Evolutionary conservation across 192 early-diverging fungal genomes (phyloP), one percentile per base, ranked within the genome.

Genomic region (Chytriomyces sp.): DNA sequence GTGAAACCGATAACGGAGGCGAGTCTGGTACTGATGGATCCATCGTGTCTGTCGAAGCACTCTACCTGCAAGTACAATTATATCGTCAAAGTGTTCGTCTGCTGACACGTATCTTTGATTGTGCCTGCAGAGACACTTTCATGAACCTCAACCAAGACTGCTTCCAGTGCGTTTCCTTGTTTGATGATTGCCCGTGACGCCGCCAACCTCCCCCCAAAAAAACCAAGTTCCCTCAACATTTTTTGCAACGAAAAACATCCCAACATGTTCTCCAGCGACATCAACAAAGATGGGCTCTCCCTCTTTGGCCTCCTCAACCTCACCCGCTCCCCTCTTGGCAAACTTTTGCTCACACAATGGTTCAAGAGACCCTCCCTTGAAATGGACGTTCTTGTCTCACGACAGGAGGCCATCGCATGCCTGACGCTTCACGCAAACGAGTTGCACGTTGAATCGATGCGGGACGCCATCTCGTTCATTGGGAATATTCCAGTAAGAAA

Each of bases 221-320:
- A 31, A 52, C 39, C 12, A 64, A 93, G 91, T n/a, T 93, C 93
- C 10, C 75, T 96, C 4, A 86, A 90, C 54, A 85, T 96, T 14
- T 93, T 96, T 68, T 82, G 89, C 40, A 76, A 86, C 28, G 89
- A 91, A 59, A 74, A 84, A 0, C 94, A 96, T 61, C 93, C 94
- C n/a, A 93, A 88, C 62, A 91, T 92, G 84, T 91, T 92, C 72
- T 64, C 84, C 80, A 44, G 80, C 80, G 3, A 86, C 75, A n/a
- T n/a, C n/a, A 19, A 88, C 88, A 75, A 92, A 92, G 88, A 91
- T 0, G 73, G 88, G 5, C 60, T 53, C 5, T 34, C 52, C n/a
- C 14, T 59, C 39, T 70, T 69, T 90, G 91, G 89, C 1, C 73
- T 91, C 0, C 56, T 93, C 33, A 82, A 91, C 62, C 76, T 81